A percentile compares a stretch with the other conserved stretches of the same genome.
Evolutionary conservation across 371 early-diverging fungal genomes (phyloP).

Genomic region (Phascolomyces articulosus): DNA sequence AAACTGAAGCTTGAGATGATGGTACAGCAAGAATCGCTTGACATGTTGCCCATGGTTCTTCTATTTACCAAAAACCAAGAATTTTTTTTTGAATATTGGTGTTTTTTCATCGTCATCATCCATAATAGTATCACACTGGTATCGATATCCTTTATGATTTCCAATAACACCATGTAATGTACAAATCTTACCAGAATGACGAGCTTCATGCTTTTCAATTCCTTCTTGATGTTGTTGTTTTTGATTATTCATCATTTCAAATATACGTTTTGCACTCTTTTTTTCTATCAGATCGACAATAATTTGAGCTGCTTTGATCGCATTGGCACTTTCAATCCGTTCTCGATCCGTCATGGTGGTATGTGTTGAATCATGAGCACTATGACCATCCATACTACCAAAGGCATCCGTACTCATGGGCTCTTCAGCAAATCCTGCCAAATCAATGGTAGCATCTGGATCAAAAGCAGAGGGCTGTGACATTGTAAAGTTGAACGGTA

Average conservation of each 20-base stretch:
- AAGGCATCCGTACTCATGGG: neutral
- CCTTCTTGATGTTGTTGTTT: conserved; percentile 6
- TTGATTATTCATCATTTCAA: conserved; percentile 37
- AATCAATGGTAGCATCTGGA: conserved; percentile 41
- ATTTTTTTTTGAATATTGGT: neutral
- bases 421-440: conserved; percentile 35
- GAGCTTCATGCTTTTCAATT: conserved; percentile 5
- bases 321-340: conserved; percentile 23
- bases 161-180: too few species aligned
- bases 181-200: conserved; percentile 6
- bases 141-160: too few species aligned
- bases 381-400: neutral
- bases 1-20: conserved; percentile 1
- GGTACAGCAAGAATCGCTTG: conserved; percentile 20
- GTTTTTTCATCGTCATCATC: neutral
- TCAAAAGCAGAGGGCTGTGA: conserved; percentile 37
- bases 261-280: conserved; percentile 36
- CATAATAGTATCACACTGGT: too few species aligned
- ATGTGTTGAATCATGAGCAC: conserved; percentile 11
- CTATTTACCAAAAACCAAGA: neutral
- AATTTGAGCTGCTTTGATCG: conserved; percentile 33
- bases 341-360: neutral
- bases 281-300: conserved; percentile 46
- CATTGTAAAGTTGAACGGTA: conserved; percentile 11
- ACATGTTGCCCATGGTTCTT: conserved; percentile 34